Conservation (phyloP, 208 protist genomes). For the Leishmania guyanensis region DNA sequence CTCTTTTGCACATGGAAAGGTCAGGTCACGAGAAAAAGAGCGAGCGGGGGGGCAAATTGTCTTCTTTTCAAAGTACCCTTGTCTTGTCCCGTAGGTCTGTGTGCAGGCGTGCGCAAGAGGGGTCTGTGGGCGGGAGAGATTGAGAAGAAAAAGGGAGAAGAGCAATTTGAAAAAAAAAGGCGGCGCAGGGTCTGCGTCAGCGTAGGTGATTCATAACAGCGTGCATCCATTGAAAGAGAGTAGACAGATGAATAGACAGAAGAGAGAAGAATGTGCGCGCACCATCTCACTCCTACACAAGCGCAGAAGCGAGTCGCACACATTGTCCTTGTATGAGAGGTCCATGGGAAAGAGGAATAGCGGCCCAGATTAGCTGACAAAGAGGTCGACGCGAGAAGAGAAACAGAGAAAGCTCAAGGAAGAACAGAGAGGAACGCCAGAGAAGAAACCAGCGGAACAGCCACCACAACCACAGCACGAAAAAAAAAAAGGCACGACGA, state of each 20-base stretch:
- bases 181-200: neutral
- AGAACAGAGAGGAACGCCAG: neutral
- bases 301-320: neutral
- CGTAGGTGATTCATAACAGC: neutral
- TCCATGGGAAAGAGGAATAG: neutral
- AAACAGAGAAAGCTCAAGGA: constrained; percentile 12
- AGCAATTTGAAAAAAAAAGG: neutral
- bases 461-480: too few relatives aligned
- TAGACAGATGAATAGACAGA: neutral
- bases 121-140: neutral
- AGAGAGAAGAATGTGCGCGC: neutral
- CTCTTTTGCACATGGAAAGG: neutral
- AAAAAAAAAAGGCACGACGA: neutral
- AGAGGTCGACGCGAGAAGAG: neutral
- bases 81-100: neutral
- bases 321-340: neutral
- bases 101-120: neutral
- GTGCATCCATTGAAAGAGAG: neutral
- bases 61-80: neutral
- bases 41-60: neutral
- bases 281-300: neutral
- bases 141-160: neutral
- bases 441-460: neutral
- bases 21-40: neutral
- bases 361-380: neutral